Evolutionary conservation across 805 yeast species (phyloP), one percentile per base, ranked within the genome.

Genomic region (Nadsonia fulvescens): DNA sequence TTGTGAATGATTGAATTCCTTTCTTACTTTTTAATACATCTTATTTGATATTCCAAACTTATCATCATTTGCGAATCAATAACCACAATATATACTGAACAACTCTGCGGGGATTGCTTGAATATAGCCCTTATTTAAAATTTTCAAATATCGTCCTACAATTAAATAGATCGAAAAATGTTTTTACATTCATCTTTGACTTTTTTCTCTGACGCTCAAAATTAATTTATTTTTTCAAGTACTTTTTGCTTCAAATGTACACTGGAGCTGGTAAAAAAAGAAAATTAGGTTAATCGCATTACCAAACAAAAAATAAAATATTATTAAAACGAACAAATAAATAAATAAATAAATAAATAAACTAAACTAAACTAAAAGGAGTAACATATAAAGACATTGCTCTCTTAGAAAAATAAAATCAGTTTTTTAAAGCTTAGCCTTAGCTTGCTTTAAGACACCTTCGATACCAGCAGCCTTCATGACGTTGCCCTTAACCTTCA

Each of bases 401-500:
- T 35, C 8, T 33, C 25, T 17, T 32, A 35, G n/a, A 36, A 9
- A 12, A 14, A 14, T 6, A 6, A 15, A 25, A 20, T 25, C 23
- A 20, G 7, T 18, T 23, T 15, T 24, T 38, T 46, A 63, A 24
- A 63, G 49, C 47, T 62, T 62, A 20, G 66, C 47, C 46, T 54
- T 53, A 13, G 64, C 63, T 31, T 54, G 46, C 58, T 70, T 70
- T 53, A 76, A 62, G 25, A 76, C 66, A 25, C 62, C 54, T 51
- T 75, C 86, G 33, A 76, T 66, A 32, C 67, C 66, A 23, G 83
- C 66, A 29, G 92, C 92, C 61, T 79, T 79, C 83, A 75, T 75
- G 56, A 79, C 73, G 56, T 81, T 77, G 37, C 93, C 93, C 60
- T 72, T 76, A 37, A 79, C 71, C 62, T 77, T 78, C 51, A 79